Evolutionary conservation across 441 rosid genomes (phyloP).

Genomic region (Adansonia gregorii): DNA sequence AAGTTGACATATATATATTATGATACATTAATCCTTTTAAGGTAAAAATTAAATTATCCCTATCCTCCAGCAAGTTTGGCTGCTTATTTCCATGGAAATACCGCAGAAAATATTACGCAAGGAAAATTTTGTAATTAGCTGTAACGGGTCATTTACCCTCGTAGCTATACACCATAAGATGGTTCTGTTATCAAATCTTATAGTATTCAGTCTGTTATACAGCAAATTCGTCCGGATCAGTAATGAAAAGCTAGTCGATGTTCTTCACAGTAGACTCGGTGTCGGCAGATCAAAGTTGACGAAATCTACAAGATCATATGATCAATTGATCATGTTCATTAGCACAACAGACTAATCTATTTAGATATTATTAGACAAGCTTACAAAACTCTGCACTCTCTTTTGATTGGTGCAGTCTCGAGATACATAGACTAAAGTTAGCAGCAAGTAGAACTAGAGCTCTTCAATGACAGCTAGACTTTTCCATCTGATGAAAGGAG

Average conservation of each 20-base stretch:
- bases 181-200: neutral
- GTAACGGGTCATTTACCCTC: neutral
- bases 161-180: neutral
- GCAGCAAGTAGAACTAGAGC: constrained; percentile 10
- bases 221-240: neutral
- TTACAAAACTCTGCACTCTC: constrained; percentile 34
- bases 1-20: too few species aligned
- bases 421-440: constrained; percentile 27
- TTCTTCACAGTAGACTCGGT: constrained; percentile 25
- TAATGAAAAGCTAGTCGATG: neutral
- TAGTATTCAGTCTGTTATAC: too few species aligned
- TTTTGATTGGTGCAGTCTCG: constrained; percentile 22
- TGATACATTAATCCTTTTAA: too few species aligned
- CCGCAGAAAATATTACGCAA: neutral
- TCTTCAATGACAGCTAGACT: constrained; percentile 40
- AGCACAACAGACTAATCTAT: constrained; percentile 8
- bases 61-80: neutral
- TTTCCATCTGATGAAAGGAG: constrained; percentile 62
- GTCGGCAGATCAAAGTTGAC: constrained; percentile 9
- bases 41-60: neutral
- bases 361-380: constrained; percentile 12
- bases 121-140: neutral
- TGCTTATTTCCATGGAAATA: neutral
- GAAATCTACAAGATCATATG: constrained; percentile 23
- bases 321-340: constrained; percentile 21